These are phyloP conservation scores for Furcasterigmium furcatum DNA, from an alignment of 2,329 filamentous ascomycete genomes.

Conservation along the genomic window DNA sequence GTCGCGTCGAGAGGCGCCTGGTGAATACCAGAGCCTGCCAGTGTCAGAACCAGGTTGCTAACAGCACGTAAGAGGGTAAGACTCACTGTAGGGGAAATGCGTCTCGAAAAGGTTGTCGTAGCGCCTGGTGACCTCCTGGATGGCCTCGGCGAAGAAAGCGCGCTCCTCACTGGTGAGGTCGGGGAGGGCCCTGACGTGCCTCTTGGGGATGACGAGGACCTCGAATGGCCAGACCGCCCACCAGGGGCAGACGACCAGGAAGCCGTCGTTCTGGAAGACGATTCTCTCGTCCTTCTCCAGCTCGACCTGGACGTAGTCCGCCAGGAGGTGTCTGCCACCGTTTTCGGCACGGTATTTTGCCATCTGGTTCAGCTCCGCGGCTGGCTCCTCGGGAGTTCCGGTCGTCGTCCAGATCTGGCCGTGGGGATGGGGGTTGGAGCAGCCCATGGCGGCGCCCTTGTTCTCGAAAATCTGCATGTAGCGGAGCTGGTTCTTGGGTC, in stretches of 20 bases:
- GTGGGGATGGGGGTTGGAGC: constrained; percentile 96
- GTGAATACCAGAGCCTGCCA: constrained; percentile 80
- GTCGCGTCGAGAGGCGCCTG: constrained; percentile 86
- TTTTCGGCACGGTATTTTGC: constrained; percentile 74
- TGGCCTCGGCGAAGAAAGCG: constrained; percentile 71
- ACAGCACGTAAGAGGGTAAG: background rate
- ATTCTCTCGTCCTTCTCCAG: constrained; percentile 77
- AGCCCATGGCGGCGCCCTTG: constrained; percentile 96
- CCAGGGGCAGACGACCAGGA: constrained; percentile 90
- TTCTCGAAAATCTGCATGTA: constrained; percentile 99
- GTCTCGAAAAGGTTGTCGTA: constrained; percentile 99
- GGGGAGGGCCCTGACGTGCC: constrained; percentile 79
- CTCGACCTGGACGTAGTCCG: constrained; percentile 85
- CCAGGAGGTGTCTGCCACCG: constrained; percentile 71
- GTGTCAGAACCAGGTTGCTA: constrained; percentile 12
- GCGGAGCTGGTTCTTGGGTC: constrained; percentile 73
- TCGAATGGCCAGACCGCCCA: constrained; percentile 99
- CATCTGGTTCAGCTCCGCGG: constrained; percentile 74
- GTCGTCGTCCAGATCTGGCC: constrained; percentile 96
- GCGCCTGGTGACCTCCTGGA: constrained; percentile 83
- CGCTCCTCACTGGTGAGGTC: constrained; percentile 74
- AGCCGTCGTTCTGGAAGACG: constrained; percentile 82
- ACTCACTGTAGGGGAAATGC: constrained; percentile 86
- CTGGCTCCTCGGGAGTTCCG: constrained; percentile 83
- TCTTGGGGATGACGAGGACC: constrained; percentile 81